Base-by-base conservation (phyloP, 164 flowering plant genomes). In the Paratinospora sagittata region DNA sequence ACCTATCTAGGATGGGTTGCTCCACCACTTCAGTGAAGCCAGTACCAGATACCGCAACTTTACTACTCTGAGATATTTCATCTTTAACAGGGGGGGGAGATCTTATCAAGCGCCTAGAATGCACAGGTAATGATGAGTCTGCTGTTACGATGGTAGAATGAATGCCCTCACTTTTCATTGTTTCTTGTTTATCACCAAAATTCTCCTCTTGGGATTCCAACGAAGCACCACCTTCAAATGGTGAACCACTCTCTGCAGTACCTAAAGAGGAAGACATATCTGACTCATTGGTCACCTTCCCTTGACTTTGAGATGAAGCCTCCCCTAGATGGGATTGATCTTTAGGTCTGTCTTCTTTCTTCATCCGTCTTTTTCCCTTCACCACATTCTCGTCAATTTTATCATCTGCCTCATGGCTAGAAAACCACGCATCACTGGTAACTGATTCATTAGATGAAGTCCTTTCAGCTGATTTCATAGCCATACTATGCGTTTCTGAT, bases 361-460 rank as follows among this genome's bases (percentile, higher is more conserved):
- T 75, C 23, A 60, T 63, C 47, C 74, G 72, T 70, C 63, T 73
- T 71, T 68, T 80, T 39, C 77, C 81, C 72, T 72, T 81, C 73
- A 74, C 81, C 45, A 63, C 76, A 73, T 71, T 80, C 61, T 78
- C 77, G 33, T 81, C 81, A 76, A 68, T 78, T 74, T 73, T 82
- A 43, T 85, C 89, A 70, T 88, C 95, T 17, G 78, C 79, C 52
- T 90, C 97, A 74, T 78, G 82, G 49, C 96, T 89, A 23, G 97
- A 92, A 81, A 88, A 92, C 91, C 89, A 90, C 21, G 89, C 68
- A 62, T 90, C 97, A 74, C 88, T 89, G 73, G 82, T 79, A 45
- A 69, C 80, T 72, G 97, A 88, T 73, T 85, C 92, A 78, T 78
- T 80, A 9, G 96, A 78, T 71, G 90, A 88, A 75, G 79, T 86